phyloP scores from a whole-genome alignment of 345 rosid species.

The Erysimum cheiranthoides region DNA sequence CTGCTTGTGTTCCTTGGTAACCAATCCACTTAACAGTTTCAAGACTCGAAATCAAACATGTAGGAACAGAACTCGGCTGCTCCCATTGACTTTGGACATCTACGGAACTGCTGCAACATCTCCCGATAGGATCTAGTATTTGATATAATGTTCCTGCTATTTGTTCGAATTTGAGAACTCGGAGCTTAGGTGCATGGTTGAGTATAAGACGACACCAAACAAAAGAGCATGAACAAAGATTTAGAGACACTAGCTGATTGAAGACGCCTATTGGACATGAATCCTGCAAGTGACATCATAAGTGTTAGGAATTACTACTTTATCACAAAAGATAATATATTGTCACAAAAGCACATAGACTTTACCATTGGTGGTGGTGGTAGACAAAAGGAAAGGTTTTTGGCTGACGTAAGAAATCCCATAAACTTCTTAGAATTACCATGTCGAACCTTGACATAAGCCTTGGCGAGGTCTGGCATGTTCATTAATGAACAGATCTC shows the following conservation, averaged over 20 bases:
- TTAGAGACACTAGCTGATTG: slow-evolving; percentile 19
- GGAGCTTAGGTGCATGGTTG: slow-evolving; percentile 23
- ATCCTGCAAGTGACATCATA: slow-evolving; percentile 12
- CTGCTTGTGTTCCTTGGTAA: slow-evolving; percentile 12
- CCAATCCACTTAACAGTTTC: slow-evolving; percentile 8
- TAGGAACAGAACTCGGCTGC: background rate
- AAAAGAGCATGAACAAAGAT: slow-evolving; percentile 7
- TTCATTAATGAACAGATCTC: background rate
- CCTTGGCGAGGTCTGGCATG: background rate
- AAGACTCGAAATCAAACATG: slow-evolving; percentile 23
- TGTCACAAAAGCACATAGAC: background rate
- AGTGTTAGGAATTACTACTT: background rate
- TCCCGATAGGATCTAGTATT: no score
- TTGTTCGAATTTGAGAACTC: slow-evolving; percentile 6
- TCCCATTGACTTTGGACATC: slow-evolving; percentile 2
- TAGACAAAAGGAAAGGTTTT: slow-evolving; percentile 9
- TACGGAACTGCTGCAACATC: background rate
- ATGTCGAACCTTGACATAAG: background rate
- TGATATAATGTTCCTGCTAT: background rate
- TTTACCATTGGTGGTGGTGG: slow-evolving; percentile 5
- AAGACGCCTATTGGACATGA: background rate
- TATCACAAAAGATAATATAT: background rate
- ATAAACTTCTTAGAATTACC: slow-evolving; percentile 1
- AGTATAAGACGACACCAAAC: slow-evolving; percentile 6
- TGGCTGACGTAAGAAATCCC: slow-evolving; percentile 25